Evolutionary conservation across 1,284 basidiomycete species (phyloP).

Genomic region (Sporisorium iseilematis-ciliati): DNA sequence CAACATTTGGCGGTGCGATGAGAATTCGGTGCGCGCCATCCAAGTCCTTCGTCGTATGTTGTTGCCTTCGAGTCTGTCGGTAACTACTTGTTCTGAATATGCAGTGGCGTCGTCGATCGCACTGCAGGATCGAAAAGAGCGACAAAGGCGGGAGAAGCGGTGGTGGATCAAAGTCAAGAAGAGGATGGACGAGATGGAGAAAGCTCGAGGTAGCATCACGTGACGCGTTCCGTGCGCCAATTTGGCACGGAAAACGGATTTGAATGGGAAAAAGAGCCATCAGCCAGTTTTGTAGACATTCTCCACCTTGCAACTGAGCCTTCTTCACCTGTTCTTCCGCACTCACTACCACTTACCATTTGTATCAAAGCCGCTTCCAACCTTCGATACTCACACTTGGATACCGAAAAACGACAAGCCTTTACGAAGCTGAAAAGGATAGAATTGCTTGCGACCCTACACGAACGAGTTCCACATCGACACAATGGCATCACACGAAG

Average conservation of each 20-base stretch:
- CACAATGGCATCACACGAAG: constrained; percentile 44
- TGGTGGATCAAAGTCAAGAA: constrained; percentile 7
- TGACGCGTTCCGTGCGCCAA: constrained; percentile 16
- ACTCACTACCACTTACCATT: not conserved
- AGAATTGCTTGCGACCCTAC: not conserved
- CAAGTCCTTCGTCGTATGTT: constrained; percentile 7
- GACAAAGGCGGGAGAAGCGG: not conserved
- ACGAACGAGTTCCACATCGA: not conserved
- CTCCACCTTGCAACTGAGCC: constrained; percentile 25
- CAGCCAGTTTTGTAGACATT: constrained; percentile 11
- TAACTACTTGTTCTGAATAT: not conserved
- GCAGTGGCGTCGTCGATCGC: not conserved
- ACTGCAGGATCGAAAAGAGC: too few relatives aligned
- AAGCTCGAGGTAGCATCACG: constrained; percentile 24
- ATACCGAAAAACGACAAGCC: not conserved
- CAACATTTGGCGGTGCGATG: constrained; percentile 22
- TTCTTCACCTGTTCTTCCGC: constrained; percentile 6
- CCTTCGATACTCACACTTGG: not conserved
- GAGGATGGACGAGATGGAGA: constrained; percentile 22
- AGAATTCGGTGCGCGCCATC: not conserved
- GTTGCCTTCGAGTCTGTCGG: not conserved
- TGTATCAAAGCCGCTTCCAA: not conserved
- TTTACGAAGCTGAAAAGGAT: not conserved
- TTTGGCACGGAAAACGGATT: constrained; percentile 35
- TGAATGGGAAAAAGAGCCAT: constrained; percentile 1